These are phyloP conservation scores for Sporisorium graminicola DNA, from an alignment of 1,284 basidiomycete genomes.

Conservation along the genomic window DNA sequence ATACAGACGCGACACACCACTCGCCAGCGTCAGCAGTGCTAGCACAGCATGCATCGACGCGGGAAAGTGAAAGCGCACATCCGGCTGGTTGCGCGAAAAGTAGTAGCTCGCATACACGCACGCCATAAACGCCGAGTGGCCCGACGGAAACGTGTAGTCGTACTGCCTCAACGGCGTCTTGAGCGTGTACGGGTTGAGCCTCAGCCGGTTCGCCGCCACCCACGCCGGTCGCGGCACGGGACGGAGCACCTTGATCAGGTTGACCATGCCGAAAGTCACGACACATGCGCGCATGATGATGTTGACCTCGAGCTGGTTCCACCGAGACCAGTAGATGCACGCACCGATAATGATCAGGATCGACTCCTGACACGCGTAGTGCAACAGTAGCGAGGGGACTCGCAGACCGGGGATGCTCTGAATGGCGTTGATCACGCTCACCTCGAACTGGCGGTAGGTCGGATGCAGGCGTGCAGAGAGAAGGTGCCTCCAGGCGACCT, in stretches of 20 bases:
- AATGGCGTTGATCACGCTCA: constrained; percentile 20
- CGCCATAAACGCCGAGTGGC: constrained; percentile 33
- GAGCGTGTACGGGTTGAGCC: constrained; percentile 24
- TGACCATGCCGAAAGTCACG: constrained; percentile 23
- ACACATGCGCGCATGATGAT: constrained; percentile 35
- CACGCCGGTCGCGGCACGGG: constrained; percentile 33
- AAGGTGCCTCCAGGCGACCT: constrained; percentile 30
- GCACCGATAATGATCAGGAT: constrained; percentile 23
- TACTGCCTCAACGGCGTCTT: constrained; percentile 28
- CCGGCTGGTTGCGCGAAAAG: constrained; percentile 19
- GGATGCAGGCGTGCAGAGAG: constrained; percentile 27
- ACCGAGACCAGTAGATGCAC: constrained; percentile 25
- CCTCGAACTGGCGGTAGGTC: constrained; percentile 28
- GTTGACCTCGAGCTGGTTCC: constrained; percentile 28
- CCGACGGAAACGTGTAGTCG: constrained; percentile 31
- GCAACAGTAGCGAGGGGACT: constrained; percentile 20
- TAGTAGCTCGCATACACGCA: constrained; percentile 28
- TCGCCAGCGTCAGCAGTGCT: constrained; percentile 16
- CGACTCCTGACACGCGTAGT: constrained; percentile 24
- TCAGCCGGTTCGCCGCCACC: constrained; percentile 28
- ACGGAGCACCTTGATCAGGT: constrained; percentile 26
- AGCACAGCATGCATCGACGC: constrained; percentile 10
- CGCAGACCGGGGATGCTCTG: constrained; percentile 25
- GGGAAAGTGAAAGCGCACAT: constrained; percentile 18
- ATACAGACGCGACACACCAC: constrained; percentile 33